Evolutionary conservation across 169 alveolate species (phyloP), one percentile per base, ranked within the genome.

Genomic region (Eimeria sp.): DNA sequence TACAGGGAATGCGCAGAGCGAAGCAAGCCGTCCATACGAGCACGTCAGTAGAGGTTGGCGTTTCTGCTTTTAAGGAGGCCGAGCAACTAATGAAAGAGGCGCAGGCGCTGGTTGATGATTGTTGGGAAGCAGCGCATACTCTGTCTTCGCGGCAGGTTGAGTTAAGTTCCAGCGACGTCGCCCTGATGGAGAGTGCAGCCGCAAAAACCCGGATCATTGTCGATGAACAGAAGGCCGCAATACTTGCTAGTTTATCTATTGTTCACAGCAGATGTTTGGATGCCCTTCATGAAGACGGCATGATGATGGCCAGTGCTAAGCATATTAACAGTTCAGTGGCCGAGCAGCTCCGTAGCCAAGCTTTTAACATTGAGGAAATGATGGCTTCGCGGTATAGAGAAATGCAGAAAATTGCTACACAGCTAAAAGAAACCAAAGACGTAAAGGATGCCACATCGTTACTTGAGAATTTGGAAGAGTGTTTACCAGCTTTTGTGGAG

Each of bases 61-160:
- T 18, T 13, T 63, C 88, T 78, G 58, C 63, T 11, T 78, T 78
- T 47, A 25, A n/a, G 22, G 25, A n/a, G 58, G 88, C 63, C 65
- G 88, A 78, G 43, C 58, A 78, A 22, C 5, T 78, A 78, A 13
- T 9, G 67, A 65, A 43, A 47, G 63, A 78, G 88, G 63, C 88
- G 4, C 65, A 47, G 88, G 45, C 4, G 47, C 40, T 78, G 88
- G 47, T 78, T 65, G 88, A 78, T 22, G 88, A 78, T 78, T 78
- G 88, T 49, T 78, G 88, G 88, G 88, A 78, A 3, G 5, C 63
- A 78, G 49, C 88, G 45, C 45, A 78, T n/a, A 2, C 10, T 49
- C 25, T 78, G 63, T 43, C 88, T 47, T 22, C 88, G 40, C 88
- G 67, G 58, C 20, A 49, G 7, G 11, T 9, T 25, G 65, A 45